Evolutionary conservation across 1,139 yeast genomes (phyloP).

Genomic region (Lodderomyces margitis): DNA sequence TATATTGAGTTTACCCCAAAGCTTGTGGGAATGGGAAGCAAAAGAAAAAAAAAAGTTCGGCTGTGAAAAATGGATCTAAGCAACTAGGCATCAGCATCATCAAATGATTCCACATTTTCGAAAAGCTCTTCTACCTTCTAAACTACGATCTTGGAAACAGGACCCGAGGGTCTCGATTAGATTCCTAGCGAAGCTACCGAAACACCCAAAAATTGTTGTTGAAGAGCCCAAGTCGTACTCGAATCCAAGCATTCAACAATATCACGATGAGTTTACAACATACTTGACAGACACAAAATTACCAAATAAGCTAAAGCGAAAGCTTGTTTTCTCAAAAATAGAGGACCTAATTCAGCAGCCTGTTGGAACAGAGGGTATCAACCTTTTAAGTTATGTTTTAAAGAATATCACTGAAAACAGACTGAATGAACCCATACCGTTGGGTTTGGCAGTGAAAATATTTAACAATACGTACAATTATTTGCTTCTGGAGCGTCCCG

Average conservation of each 20-base stretch:
- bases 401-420: background rate
- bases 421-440: slow-evolving; percentile 4
- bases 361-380: slow-evolving; percentile 1
- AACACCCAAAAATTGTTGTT: slow-evolving; percentile 5
- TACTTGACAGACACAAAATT: slow-evolving; percentile 6
- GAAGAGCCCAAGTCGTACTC: slow-evolving; percentile 10
- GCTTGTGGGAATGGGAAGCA: no score
- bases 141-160: background rate
- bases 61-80: background rate
- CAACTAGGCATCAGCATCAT: background rate
- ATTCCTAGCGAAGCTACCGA: background rate
- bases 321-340: slow-evolving; percentile 7
- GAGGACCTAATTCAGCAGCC: background rate
- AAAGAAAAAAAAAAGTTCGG: background rate
- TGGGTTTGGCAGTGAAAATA: slow-evolving; percentile 7
- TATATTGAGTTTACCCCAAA: no score
- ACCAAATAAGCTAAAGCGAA: slow-evolving; percentile 4
- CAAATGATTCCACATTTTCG: background rate
- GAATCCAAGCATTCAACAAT: slow-evolving; percentile 6
- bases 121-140: background rate
- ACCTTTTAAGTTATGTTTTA: slow-evolving; percentile 1
- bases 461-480: slow-evolving; percentile 8
- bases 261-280: slow-evolving; percentile 9
- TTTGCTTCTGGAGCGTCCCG: slow-evolving; percentile 5
- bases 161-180: background rate